Percentiles rank a stretch among this genome's conserved stretches.
These are phyloP conservation scores for Dunaliella primolecta DNA, from an alignment of 139 green algal genomes.

Conservation along the genomic window DNA sequence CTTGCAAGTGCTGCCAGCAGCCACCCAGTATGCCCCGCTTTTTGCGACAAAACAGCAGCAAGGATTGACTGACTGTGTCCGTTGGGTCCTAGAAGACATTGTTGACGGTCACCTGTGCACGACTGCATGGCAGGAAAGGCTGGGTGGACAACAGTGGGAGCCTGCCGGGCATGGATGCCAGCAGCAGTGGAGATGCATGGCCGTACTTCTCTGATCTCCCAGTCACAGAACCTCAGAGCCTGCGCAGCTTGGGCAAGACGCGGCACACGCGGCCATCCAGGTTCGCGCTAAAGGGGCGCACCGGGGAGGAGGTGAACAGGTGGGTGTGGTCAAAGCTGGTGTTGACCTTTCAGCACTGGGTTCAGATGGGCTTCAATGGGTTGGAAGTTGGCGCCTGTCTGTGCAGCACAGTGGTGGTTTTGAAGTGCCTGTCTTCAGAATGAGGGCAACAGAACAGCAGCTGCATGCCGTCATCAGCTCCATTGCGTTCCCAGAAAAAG, in stretches of 20 bases:
- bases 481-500: no score
- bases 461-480: no score
- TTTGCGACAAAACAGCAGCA: neutral
- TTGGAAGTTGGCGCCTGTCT: no score
- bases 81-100: neutral
- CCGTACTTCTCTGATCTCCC: neutral
- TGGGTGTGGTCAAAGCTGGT: neutral
- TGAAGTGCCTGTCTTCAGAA: no score
- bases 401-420: no score
- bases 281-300: slow-evolving; percentile 1
- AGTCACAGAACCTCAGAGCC: neutral
- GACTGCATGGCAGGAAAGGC: neutral
- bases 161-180: neutral
- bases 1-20: neutral
- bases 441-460: no score
- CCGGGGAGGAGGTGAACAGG: slow-evolving; percentile 16
- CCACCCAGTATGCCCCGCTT: neutral
- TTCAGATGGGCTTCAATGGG: no score
- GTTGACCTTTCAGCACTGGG: no score
- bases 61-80: neutral
- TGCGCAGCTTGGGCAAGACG: neutral
- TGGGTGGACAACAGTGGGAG: neutral
- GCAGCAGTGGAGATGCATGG: no score
- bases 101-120: neutral
- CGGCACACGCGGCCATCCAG: neutral